Evolutionary conservation across 108 stramenopile genomes (phyloP).

Genomic region (Bacterosira constricta): DNA sequence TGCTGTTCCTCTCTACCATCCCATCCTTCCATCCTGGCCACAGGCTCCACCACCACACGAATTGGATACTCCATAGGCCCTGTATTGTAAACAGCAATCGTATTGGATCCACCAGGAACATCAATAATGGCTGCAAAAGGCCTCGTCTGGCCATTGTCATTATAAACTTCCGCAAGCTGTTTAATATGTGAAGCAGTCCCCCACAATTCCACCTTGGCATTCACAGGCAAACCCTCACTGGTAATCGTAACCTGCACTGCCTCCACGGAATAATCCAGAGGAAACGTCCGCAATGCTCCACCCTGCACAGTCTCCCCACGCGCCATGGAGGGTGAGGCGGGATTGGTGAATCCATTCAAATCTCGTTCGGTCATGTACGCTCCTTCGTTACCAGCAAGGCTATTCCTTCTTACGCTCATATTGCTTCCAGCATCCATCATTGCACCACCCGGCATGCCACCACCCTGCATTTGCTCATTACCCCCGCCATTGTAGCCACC

Average conservation of each 20-base stretch:
- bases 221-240: slow-evolving; percentile 48
- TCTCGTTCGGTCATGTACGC: slow-evolving; percentile 17
- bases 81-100: slow-evolving; percentile 47
- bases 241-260: slow-evolving; percentile 44
- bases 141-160: slow-evolving; percentile 37
- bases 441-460: background rate
- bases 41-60: slow-evolving; percentile 36
- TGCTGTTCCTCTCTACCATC: slow-evolving; percentile 30
- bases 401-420: background rate
- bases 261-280: slow-evolving; percentile 37
- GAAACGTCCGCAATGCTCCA: slow-evolving; percentile 39
- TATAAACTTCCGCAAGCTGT: slow-evolving; percentile 51
- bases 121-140: slow-evolving; percentile 45
- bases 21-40: slow-evolving; percentile 41
- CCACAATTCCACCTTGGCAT: slow-evolving; percentile 50
- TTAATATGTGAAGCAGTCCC: slow-evolving; percentile 35
- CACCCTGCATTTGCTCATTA: too few species aligned
- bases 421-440: background rate
- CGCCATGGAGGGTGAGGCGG: slow-evolving; percentile 5
- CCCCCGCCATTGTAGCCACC: too few species aligned
- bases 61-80: slow-evolving; percentile 52
- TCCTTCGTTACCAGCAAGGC: slow-evolving; percentile 32
- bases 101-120: slow-evolving; percentile 40
- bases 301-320: slow-evolving; percentile 41
- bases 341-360: slow-evolving; percentile 22